Percentiles rank a stretch among this genome's conserved stretches.
These are phyloP conservation scores for Arthrobotrys iridis DNA, from an alignment of 2,329 filamentous ascomycete species.

Conservation along the genomic window DNA sequence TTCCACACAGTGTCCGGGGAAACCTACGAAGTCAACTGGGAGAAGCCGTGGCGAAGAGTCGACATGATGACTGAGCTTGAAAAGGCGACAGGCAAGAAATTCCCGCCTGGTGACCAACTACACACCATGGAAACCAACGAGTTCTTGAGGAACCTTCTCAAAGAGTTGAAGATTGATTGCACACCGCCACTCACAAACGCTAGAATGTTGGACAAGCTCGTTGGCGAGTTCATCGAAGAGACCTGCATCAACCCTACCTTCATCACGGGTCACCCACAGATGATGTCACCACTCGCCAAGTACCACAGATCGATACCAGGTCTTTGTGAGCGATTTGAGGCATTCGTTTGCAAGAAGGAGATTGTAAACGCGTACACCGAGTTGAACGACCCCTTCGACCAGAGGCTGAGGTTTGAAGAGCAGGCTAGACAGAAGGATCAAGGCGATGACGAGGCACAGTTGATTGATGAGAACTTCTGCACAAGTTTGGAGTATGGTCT, in stretches of 20 bases:
- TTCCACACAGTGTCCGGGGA: constrained; percentile 85
- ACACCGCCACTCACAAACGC: constrained; percentile 89
- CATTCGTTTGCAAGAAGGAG: constrained; percentile 96
- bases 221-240: constrained; percentile 93
- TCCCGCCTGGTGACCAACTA: constrained; percentile 86
- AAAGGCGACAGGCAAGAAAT: constrained; percentile 88
- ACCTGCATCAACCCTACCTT: constrained; percentile 93
- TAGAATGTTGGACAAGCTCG: constrained; percentile 94
- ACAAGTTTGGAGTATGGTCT: constrained; percentile 88
- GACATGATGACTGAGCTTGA: constrained; percentile 97
- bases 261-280: constrained; percentile 82
- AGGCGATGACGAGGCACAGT: constrained; percentile 95
- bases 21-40: constrained; percentile 92
- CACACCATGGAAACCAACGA: constrained; percentile 89
- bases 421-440: constrained; percentile 95
- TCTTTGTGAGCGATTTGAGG: constrained; percentile 96
- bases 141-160: constrained; percentile 83
- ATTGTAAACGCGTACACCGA: constrained; percentile 97
- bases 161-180: constrained; percentile 92
- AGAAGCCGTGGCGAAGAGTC: constrained; percentile 88
- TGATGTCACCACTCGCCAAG: constrained; percentile 97
- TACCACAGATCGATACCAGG: constrained; percentile 83
- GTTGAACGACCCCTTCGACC: constrained; percentile 96
- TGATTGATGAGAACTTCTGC: constrained; percentile 95
- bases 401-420: constrained; percentile 90